Base-by-base conservation (phyloP, 768 basidiomycete species). In the Fomitopsis serialis region DNA sequence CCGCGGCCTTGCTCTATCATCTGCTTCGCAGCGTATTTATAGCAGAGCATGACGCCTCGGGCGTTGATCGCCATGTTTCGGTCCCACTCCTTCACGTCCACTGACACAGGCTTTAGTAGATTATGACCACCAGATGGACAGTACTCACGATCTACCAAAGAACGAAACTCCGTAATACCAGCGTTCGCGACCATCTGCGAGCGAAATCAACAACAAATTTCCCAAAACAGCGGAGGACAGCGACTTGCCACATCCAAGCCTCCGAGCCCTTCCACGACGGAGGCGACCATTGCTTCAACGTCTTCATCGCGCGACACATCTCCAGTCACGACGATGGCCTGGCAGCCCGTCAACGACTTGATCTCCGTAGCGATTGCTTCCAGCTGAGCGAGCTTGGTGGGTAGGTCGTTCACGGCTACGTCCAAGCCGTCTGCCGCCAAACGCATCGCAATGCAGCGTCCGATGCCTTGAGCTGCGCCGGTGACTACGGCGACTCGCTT, bases 181-280 rank as follows among this genome's bases (percentile, higher is more conserved):
- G 65, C 65, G 43, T 66, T 66, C 6, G 65, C 65, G 9, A 66
- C 55, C 62, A 66, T 66, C 65, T 66, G 32, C 12, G 21, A 13
- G 24, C 15, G 2, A 22, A 17, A 45, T 78, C 79, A 13, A 76
- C 3, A 5, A 37, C 57, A 53, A 77, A 61, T 13, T 1, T 61
- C 62, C 15, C 12, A 23, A 46, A 8, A 13, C 17, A 32, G 17
- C 2, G 13, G 3, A 37, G 5, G 19, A 35, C 11, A 12, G 15
- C 3, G 13, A 61, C 77, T 54, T 48, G 79, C 79, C 17, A 78
- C 74, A 57, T 81, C 75, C 17, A 82, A 55, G 1, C 72, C 58
- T 1, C 78, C 79, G 6, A 80, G 64, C 3, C 55, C 54, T 6
- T 66, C 46, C 0, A 63, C 59, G 2, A 59, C 57, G 0, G 47